Conservation (phyloP, 2,329 filamentous ascomycete species). For the Fusarium setosum region DNA sequence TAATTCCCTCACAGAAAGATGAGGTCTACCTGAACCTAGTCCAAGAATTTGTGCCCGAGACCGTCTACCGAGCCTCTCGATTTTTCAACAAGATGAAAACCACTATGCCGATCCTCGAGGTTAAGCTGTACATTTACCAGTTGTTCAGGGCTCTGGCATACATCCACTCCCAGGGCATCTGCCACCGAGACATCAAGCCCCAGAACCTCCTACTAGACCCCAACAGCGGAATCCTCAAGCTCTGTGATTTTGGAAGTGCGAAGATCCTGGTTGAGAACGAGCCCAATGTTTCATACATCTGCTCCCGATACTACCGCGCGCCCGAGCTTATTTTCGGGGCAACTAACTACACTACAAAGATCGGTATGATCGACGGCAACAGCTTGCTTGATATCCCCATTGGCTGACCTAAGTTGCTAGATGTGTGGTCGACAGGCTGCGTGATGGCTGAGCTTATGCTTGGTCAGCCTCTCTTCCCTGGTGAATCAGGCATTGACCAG, state of each 20-base stretch:
- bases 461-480: slow-evolving; percentile 96
- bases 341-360: slow-evolving; percentile 99
- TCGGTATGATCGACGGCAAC: slow-evolving; percentile 73
- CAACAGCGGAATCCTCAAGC: slow-evolving; percentile 89
- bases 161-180: slow-evolving; percentile 99
- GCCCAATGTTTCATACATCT: slow-evolving; percentile 99
- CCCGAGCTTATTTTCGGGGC: slow-evolving; percentile 98
- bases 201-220: slow-evolving; percentile 97
- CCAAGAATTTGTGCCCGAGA: slow-evolving; percentile 98
- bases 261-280: slow-evolving; percentile 99
- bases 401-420: slow-evolving; percentile 71
- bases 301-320: slow-evolving; percentile 97
- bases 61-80: slow-evolving; percentile 95
- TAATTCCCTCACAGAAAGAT: slow-evolving; percentile 75
- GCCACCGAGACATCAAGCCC: slow-evolving; percentile 98
- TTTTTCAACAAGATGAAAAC: slow-evolving; percentile 99
- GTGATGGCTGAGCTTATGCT: slow-evolving; percentile 99
- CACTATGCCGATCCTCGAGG: slow-evolving; percentile 98
- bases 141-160: slow-evolving; percentile 98
- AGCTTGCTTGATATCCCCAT: background rate
- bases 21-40: slow-evolving; percentile 99
- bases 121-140: slow-evolving; percentile 99
- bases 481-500: slow-evolving; percentile 98
- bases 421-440: slow-evolving; percentile 99
- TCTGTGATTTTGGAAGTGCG: slow-evolving; percentile 98